These are phyloP conservation scores for Rickenella mellea DNA, from an alignment of 768 basidiomycete species.

Conservation along the genomic window DNA sequence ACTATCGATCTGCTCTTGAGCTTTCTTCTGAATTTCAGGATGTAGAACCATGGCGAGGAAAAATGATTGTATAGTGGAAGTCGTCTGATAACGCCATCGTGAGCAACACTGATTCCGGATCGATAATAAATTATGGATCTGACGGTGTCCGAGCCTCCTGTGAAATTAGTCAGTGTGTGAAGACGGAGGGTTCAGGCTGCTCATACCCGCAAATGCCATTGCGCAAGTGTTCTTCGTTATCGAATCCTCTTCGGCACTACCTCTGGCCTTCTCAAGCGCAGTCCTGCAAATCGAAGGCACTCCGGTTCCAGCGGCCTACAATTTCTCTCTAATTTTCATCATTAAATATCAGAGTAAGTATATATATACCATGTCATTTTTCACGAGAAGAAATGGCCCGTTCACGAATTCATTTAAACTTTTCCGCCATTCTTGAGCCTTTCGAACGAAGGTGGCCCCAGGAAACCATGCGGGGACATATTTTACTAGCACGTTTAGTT, in stretches of 20 bases:
- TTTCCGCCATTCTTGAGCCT: not conserved
- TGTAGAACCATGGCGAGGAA: slow-evolving; percentile 19
- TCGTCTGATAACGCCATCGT: slow-evolving; percentile 8
- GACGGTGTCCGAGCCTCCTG: not conserved
- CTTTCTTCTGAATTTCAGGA: slow-evolving; percentile 12
- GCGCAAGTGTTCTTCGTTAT: not conserved
- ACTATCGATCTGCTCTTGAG: slow-evolving; percentile 16
- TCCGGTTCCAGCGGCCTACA: too few species aligned
- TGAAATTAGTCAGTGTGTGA: not conserved
- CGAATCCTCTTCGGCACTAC: not conserved
- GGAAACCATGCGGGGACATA: too few species aligned
- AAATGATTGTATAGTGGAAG: slow-evolving; percentile 16
- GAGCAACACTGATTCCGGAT: not conserved
- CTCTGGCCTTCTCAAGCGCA: too few species aligned
- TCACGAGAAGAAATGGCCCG: not conserved
- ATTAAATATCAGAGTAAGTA: not conserved
- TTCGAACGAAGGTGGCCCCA: too few species aligned
- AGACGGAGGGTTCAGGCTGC: not conserved
- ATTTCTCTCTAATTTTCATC: too few species aligned
- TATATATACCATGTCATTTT: not conserved
- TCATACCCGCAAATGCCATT: not conserved
- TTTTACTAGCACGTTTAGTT: not conserved
- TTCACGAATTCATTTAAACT: not conserved
- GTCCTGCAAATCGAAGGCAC: too few species aligned
- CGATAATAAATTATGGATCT: not conserved